These are phyloP conservation scores for Paraphoma sp. DNA, from an alignment of 2,329 filamentous ascomycete species.

Conservation along the genomic window DNA sequence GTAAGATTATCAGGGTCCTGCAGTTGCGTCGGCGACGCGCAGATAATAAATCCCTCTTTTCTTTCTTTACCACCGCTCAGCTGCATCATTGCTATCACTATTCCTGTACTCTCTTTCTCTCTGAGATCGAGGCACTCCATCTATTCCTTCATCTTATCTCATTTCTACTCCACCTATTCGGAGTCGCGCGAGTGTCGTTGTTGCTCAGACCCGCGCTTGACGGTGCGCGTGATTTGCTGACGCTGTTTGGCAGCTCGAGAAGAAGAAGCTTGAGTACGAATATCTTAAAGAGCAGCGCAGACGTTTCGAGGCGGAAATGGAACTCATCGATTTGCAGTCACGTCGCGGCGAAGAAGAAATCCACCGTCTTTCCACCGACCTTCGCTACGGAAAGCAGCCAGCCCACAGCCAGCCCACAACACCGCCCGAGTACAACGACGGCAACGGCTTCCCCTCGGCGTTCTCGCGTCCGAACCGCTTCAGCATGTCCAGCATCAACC, in stretches of 20 bases:
- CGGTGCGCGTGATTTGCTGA: slow-evolving; percentile 34
- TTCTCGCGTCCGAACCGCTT: slow-evolving; percentile 87
- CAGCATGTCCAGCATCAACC: slow-evolving; percentile 80
- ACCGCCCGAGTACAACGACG: slow-evolving; percentile 88
- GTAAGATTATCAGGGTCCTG: slow-evolving; percentile 18
- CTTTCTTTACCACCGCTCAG: slow-evolving; percentile 10
- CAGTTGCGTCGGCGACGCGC: slow-evolving; percentile 11
- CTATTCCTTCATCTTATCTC: slow-evolving; percentile 11
- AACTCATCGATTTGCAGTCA: slow-evolving; percentile 84
- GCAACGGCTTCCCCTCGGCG: slow-evolving; percentile 76
- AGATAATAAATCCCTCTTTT: slow-evolving; percentile 7
- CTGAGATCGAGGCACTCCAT: slow-evolving; percentile 13
- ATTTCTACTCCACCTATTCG: slow-evolving; percentile 16
- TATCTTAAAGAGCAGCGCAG: slow-evolving; percentile 86
- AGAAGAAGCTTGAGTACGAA: slow-evolving; percentile 93
- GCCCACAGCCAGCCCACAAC: slow-evolving; percentile 91
- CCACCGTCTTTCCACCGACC: slow-evolving; percentile 81
- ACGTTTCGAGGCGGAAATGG: slow-evolving; percentile 91
- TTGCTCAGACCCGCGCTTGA: slow-evolving; percentile 21
- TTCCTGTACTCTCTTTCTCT: slow-evolving; percentile 26
- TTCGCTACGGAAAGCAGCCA: slow-evolving; percentile 67
- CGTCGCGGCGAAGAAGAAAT: slow-evolving; percentile 83
- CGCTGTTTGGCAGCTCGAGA: slow-evolving; percentile 72
- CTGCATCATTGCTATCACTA: slow-evolving; percentile 20
- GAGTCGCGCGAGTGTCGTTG: slow-evolving; percentile 14